Evolutionary conservation across 2,329 filamentous ascomycete species (phyloP), one percentile per base, ranked within the genome.

Genomic region (Talaromyces albobiverticillius): DNA sequence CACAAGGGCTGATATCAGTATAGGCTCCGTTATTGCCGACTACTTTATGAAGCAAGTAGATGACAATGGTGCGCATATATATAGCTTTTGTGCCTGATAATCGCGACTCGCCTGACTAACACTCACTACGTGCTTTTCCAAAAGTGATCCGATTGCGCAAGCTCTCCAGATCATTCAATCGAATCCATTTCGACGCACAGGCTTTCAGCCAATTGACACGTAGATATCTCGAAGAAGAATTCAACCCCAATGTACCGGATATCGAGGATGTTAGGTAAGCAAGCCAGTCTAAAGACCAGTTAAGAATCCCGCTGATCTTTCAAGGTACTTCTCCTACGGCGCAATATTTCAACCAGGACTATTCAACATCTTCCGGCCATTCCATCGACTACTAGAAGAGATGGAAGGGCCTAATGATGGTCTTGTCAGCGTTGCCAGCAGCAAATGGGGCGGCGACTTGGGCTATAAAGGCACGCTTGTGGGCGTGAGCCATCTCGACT

Each of bases 351-450:
- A 81, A 51, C 83, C 83, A 7, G 72, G 76, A 29, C 65, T 79
- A 6, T 82, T 78, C 69, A 82, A 78, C 2, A 73, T 83, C 2
- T 86, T 86, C 61, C 75, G 80, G 6, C 71, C 78, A 20, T 80
- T 79, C 1, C 81, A 85, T 61, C 70, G 73, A 8, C 76, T 86
- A 41, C 77, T 86, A 31, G 62, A 71, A 56, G 65, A 73, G 25
- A 61, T 74, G 3, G 83, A 86, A 68, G 82, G 81, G 0, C 72
- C 80, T 9, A 86, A 86, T 61, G 83, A 86, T 64, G 83, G 83
- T 0, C 71, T 86, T 20, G 83, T 86, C 34, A 77, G 82, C 59
- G 82, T 86, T 32, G 67, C 73, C 3, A 85, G 82, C 57, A 81
- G 80, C 61, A 75, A 71, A 57, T 86, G 83, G 83, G 83, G 83